Conservation (phyloP, 116 monocot species). For the Zostera marina region DNA sequence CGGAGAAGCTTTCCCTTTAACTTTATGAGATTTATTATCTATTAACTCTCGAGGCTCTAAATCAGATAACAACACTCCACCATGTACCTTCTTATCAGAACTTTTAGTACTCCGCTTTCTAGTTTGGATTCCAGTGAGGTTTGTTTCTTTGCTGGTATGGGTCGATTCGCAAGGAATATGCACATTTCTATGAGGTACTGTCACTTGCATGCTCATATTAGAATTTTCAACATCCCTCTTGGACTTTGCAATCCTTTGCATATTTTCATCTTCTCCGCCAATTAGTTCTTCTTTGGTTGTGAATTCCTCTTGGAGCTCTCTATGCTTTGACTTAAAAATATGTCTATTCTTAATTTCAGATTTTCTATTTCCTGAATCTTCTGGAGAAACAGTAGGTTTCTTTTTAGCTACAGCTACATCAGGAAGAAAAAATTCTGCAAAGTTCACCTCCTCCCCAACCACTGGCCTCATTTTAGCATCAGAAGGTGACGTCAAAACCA, state of each 20-base stretch:
- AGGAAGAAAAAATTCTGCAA: constrained; percentile 1
- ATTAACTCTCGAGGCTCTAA: not conserved
- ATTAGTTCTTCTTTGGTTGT: not conserved
- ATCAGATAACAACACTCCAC: not conserved
- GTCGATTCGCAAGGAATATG: not conserved
- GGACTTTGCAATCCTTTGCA: not conserved
- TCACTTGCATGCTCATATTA: constrained; percentile 1
- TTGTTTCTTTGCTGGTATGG: not conserved
- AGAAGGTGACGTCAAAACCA: not conserved
- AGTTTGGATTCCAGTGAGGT: not conserved
- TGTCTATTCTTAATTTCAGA: not conserved
- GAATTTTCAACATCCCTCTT: not conserved
- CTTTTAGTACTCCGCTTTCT: not conserved
- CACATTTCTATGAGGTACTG: not conserved
- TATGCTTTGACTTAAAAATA: not conserved
- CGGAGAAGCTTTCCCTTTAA: constrained; percentile 1
- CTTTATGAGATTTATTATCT: not conserved
- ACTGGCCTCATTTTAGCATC: not conserved
- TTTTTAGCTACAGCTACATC: not conserved
- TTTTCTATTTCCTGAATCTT: not conserved
- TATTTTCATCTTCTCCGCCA: not conserved
- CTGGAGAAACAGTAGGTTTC: not conserved
- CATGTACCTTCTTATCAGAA: not conserved
- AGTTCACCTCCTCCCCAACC: not conserved
- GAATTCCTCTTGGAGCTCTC: not conserved